phyloP scores from a whole-genome alignment of 371 early-diverging fungal species.

The Haplosporangium sp. region DNA sequence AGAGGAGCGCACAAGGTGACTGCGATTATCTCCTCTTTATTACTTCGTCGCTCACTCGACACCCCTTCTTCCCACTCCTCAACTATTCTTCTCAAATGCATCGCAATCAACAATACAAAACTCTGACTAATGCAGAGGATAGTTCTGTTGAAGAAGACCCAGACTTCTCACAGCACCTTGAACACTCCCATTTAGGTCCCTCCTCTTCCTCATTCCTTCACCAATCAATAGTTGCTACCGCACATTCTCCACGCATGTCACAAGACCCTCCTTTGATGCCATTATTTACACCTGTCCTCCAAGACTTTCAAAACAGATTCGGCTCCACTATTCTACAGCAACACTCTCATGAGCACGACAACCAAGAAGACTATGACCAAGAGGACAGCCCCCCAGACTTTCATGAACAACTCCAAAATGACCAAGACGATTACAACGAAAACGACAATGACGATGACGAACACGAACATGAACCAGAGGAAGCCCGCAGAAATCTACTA shows the following conservation, averaged over 20 bases:
- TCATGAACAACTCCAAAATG: slow-evolving; percentile 13
- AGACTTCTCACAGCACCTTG: not conserved
- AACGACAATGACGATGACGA: slow-evolving; percentile 27
- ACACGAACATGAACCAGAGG: not conserved
- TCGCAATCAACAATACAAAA: slow-evolving; percentile 22
- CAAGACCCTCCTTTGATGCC: slow-evolving; percentile 47
- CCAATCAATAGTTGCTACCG: slow-evolving; percentile 4
- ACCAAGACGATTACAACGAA: slow-evolving; percentile 27
- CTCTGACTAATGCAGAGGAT: slow-evolving; percentile 3
- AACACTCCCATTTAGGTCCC: not conserved
- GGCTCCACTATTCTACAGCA: slow-evolving; percentile 36
- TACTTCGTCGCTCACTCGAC: not conserved
- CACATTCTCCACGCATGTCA: slow-evolving; percentile 3
- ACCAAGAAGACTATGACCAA: slow-evolving; percentile 20
- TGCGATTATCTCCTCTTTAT: not conserved
- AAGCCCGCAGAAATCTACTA: slow-evolving; percentile 25
- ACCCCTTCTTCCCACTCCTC: not conserved
- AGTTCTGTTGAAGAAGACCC: slow-evolving; percentile 7
- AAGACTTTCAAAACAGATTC: slow-evolving; percentile 43
- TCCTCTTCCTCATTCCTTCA: slow-evolving; percentile 19
- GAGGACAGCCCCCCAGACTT: slow-evolving; percentile 19
- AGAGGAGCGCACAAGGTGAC: too few relatives aligned
- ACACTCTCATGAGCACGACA: slow-evolving; percentile 1
- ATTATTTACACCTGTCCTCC: slow-evolving; percentile 49
- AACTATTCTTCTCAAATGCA: slow-evolving; percentile 10